phyloP scores from a whole-genome alignment of 257 asterid genomes.

The Hygrophila difformis region DNA sequence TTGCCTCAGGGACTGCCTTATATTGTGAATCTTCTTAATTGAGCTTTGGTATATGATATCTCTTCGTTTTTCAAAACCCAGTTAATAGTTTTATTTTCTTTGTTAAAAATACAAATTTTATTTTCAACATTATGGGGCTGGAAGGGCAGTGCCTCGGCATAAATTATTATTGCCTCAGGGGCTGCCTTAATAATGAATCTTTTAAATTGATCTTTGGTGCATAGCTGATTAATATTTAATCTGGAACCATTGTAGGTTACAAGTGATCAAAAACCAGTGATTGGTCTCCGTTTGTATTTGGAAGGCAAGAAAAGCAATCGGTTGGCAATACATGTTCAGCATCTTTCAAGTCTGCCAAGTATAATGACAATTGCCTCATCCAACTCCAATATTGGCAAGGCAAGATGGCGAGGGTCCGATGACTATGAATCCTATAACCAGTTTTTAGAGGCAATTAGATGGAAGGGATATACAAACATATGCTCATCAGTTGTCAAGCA shows the following conservation, averaged over 20 bases:
- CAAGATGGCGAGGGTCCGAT: constrained; percentile 91
- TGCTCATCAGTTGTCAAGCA: constrained; percentile 73
- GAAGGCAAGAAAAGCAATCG: constrained; percentile 90
- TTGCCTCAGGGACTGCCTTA: too few species aligned
- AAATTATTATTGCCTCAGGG: too few species aligned
- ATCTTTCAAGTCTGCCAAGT: constrained; percentile 81
- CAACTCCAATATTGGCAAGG: constrained; percentile 19
- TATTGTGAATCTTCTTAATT: too few species aligned
- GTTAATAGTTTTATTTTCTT: too few species aligned
- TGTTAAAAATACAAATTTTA: too few species aligned
- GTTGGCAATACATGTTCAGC: constrained; percentile 80
- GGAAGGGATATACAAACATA: constrained; percentile 71
- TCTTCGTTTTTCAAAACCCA: too few species aligned
- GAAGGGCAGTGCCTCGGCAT: too few species aligned
- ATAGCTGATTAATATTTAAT: too few species aligned
- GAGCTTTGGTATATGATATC: too few species aligned
- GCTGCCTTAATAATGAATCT: too few species aligned
- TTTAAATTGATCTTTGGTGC: too few species aligned
- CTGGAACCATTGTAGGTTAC: constrained; percentile 41
- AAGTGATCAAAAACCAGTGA: constrained; percentile 72
- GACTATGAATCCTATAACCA: constrained; percentile 55
- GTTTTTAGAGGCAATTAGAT: constrained; percentile 77
- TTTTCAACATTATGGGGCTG: too few species aligned
- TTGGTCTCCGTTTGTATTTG: constrained; percentile 74
- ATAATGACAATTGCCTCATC: constrained; percentile 37